Evolutionary conservation across 2,329 filamentous ascomycete genomes (phyloP).

Genomic region (Aspergillus neoniger): DNA sequence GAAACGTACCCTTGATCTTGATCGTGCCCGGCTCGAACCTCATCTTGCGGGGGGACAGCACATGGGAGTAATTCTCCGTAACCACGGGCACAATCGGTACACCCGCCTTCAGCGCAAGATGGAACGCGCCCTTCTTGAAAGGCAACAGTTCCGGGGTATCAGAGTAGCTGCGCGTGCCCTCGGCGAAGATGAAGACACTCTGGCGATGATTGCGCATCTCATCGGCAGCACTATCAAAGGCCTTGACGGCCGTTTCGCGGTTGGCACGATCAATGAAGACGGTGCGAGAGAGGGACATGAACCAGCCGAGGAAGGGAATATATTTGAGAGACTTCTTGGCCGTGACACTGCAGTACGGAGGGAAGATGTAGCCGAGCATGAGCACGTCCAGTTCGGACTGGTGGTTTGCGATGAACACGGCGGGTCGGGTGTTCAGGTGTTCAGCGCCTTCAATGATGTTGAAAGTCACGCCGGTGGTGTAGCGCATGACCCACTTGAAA

Average conservation of each 20-base stretch:
- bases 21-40: constrained; percentile 70
- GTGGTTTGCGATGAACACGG: constrained; percentile 92
- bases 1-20: constrained; percentile 64
- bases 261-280: constrained; percentile 96
- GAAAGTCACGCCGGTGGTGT: constrained; percentile 76
- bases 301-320: constrained; percentile 88
- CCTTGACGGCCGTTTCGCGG: constrained; percentile 75
- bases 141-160: constrained; percentile 78
- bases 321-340: constrained; percentile 82
- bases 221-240: constrained; percentile 78
- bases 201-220: constrained; percentile 74
- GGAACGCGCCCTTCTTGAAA: constrained; percentile 99
- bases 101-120: constrained; percentile 88
- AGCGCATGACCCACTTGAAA: constrained; percentile 78
- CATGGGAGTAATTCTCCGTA: constrained; percentile 74
- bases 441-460: constrained; percentile 66
- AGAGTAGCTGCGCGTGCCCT: constrained; percentile 90
- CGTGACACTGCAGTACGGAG: constrained; percentile 87
- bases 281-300: constrained; percentile 82
- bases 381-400: constrained; percentile 95
- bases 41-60: constrained; percentile 65
- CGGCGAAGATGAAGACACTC: constrained; percentile 60
- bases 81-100: constrained; percentile 90
- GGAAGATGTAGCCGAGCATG: constrained; percentile 86
- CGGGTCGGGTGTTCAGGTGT: constrained; percentile 70